Evolutionary conservation across 768 basidiomycete species (phyloP).

Genomic region (Amanita rubescens): DNA sequence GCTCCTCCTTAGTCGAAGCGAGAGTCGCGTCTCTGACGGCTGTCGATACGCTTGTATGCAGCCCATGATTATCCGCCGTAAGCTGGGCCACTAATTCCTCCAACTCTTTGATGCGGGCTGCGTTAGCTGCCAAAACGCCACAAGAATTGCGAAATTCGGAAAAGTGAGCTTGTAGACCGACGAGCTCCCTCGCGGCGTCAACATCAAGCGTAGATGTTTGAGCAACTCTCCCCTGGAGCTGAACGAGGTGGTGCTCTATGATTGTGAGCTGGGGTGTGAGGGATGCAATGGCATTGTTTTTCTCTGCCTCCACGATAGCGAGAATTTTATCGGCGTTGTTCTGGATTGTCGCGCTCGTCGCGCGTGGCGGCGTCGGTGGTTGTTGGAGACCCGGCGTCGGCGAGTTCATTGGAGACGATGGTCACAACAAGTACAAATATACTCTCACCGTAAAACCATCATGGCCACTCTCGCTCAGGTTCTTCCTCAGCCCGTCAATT

Average conservation of each 20-base stretch:
- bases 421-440: slow-evolving; percentile 14
- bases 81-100: background rate
- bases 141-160: background rate
- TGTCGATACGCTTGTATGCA: background rate
- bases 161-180: background rate
- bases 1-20: background rate
- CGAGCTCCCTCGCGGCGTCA: background rate
- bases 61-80: background rate
- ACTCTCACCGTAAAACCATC: background rate
- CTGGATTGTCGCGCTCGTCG: slow-evolving; percentile 15
- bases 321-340: slow-evolving; percentile 15
- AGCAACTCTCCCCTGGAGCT: background rate
- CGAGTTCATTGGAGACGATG: slow-evolving; percentile 2
- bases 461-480: slow-evolving; percentile 68
- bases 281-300: slow-evolving; percentile 10
- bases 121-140: background rate
- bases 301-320: slow-evolving; percentile 16
- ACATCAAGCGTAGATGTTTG: background rate
- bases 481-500: slow-evolving; percentile 60
- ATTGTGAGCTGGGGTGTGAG: slow-evolving; percentile 6
- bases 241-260: background rate
- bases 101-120: background rate
- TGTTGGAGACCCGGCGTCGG: slow-evolving; percentile 1
- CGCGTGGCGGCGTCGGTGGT: background rate
- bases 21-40: background rate